Conservation (phyloP, 371 early-diverging fungal species). For the Mortierella sp. region DNA sequence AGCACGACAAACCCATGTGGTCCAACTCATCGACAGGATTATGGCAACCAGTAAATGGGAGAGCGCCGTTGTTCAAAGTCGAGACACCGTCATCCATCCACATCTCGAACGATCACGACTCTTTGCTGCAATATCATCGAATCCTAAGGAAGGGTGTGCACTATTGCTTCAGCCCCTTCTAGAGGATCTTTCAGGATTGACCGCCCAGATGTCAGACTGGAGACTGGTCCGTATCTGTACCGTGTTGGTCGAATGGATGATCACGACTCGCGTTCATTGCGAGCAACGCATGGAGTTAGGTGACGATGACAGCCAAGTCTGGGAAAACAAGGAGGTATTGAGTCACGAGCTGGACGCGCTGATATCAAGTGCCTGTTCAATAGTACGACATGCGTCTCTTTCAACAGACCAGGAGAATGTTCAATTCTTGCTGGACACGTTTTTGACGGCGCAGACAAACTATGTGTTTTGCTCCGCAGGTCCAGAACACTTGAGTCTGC, state of each 20-base stretch:
- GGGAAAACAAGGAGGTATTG: no score
- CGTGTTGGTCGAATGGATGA: constrained; percentile 10
- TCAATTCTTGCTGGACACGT: not conserved
- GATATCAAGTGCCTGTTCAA: constrained; percentile 3
- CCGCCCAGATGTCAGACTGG: constrained; percentile 30
- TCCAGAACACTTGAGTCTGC: constrained; percentile 5
- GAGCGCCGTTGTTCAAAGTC: not conserved
- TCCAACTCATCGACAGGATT: constrained; percentile 13
- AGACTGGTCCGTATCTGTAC: constrained; percentile 16
- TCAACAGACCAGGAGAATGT: not conserved
- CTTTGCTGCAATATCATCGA: not conserved
- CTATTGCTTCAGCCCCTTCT: not conserved
- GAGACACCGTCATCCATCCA: not conserved
- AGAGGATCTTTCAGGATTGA: constrained; percentile 20
- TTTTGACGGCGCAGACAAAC: not conserved
- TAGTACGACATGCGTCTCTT: not conserved
- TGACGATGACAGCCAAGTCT: no score
- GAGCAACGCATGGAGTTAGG: not conserved
- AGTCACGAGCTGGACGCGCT: not conserved
- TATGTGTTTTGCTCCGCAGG: constrained; percentile 12
- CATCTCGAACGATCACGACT: constrained; percentile 8
- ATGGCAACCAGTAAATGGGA: constrained; percentile 1
- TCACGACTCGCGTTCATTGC: not conserved
- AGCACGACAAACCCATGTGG: constrained; percentile 9
- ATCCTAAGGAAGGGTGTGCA: not conserved